Evolutionary conservation across 495 filamentous ascomycete species (phyloP), one percentile per base, ranked within the genome.

Genomic region (Polyplosphaeria fusca): DNA sequence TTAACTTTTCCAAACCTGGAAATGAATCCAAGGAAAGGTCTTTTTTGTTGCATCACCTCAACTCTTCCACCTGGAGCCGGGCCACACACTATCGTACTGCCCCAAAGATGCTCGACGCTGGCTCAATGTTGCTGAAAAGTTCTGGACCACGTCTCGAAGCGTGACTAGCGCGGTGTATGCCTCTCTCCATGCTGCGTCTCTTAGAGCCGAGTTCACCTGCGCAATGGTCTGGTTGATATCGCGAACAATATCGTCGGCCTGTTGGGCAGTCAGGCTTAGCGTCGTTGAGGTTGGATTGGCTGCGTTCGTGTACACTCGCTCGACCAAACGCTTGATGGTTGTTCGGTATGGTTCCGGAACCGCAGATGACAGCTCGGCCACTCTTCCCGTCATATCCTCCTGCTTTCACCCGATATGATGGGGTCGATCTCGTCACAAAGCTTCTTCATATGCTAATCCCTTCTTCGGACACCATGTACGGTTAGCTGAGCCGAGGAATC

Each of bases 11-110:
- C n/a, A n/a, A n/a, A n/a, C n/a, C n/a, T n/a, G n/a, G n/a, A n/a
- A n/a, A n/a, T n/a, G n/a, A n/a, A n/a, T n/a, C n/a, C n/a, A n/a
- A n/a, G n/a, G n/a, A n/a, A n/a, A n/a, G n/a, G n/a, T n/a, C n/a
- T n/a, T n/a, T n/a, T n/a, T n/a, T n/a, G n/a, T n/a, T n/a, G n/a
- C n/a, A n/a, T n/a, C 19, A 25, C 12, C 27, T n/a, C n/a, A n/a
- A n/a, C n/a, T n/a, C 50, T 39, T 56, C 53, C 53, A 56, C 14
- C 43, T 9, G 4, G 39, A 43, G 22, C 55, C 55, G 12, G 55
- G 55, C 55, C 55, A 58, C 1, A 51, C 55, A 37, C 32, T 58
- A 20, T 49, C 46, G 19, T 58, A 58, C 27, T 50, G 55, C 19
- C 55, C 55, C 14, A 51, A 19, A 3, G 46, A 50, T n/a, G 45